Evolutionary conservation across 192 early-diverging fungal genomes (phyloP).

Genomic region (Umbelopsis vinacea): DNA sequence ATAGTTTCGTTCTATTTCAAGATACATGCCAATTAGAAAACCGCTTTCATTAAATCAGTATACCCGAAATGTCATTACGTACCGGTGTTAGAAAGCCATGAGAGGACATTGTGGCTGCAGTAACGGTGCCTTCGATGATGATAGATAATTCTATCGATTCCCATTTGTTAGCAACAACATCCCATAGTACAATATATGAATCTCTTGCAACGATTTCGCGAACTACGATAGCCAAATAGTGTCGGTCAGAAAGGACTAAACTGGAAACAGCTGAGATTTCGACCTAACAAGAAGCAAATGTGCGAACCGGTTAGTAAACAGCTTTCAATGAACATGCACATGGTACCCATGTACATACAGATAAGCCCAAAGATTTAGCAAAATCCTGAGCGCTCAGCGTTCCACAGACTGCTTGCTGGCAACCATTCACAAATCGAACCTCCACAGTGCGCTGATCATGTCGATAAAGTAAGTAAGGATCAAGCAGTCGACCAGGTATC

Average conservation of each 20-base stretch:
- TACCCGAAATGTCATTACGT: background rate
- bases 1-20: background rate
- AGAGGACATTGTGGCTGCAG: background rate
- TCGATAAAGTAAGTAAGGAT: slow-evolving; percentile 2
- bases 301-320: background rate
- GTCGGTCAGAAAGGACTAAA: background rate
- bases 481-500: background rate
- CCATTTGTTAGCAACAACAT: background rate
- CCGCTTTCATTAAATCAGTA: too few species aligned
- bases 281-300: background rate
- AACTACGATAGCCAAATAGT: slow-evolving; percentile 1
- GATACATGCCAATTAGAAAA: background rate
- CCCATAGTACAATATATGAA: slow-evolving; percentile 7
- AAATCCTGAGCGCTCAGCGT: background rate
- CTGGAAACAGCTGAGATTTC: background rate
- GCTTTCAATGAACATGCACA: background rate
- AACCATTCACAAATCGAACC: background rate
- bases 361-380: background rate
- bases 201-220: background rate
- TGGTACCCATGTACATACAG: background rate
- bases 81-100: background rate
- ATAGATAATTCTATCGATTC: background rate
- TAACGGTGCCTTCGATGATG: background rate
- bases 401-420: background rate
- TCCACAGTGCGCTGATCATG: background rate